These are phyloP conservation scores for Morella rubra DNA, from an alignment of 306 rosid species.

Conservation along the genomic window DNA sequence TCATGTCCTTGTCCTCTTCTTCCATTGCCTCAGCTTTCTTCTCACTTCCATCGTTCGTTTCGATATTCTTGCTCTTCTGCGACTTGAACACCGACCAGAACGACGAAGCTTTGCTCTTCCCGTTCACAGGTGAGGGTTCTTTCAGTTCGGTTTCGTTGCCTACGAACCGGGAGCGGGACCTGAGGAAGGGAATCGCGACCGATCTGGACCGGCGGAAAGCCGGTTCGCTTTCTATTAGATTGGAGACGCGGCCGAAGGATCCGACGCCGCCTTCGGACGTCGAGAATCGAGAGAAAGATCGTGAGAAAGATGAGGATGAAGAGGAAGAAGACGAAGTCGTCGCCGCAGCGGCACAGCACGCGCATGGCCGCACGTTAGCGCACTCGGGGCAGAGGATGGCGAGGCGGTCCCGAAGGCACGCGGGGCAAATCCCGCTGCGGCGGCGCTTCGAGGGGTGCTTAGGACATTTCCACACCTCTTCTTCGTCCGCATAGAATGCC, in stretches of 20 bases:
- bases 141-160: constrained; percentile 33
- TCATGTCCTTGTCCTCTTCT: constrained; percentile 31
- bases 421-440: constrained; percentile 70
- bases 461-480: constrained; percentile 79
- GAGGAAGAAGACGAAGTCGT: constrained; percentile 57
- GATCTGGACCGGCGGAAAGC: constrained; percentile 77
- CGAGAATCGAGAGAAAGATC: constrained; percentile 54
- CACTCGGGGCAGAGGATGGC: constrained; percentile 81
- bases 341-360: constrained; percentile 52
- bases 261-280: constrained; percentile 26
- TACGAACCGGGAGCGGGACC: constrained; percentile 67
- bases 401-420: constrained; percentile 90
- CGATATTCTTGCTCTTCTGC: constrained; percentile 33
- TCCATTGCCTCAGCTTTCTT: constrained; percentile 29
- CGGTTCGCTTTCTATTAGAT: constrained; percentile 68
- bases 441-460: constrained; percentile 89
- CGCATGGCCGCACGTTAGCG: constrained; percentile 86
- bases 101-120: constrained; percentile 49
- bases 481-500: constrained; percentile 79
- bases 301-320: constrained; percentile 48
- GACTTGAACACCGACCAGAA: constrained; percentile 74
- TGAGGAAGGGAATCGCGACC: constrained; percentile 77
- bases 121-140: constrained; percentile 36
- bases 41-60: constrained; percentile 26
- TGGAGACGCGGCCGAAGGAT: constrained; percentile 48